Evolutionary conservation across 2,329 filamentous ascomycete species (phyloP).

Genomic region (Colletotrichum navitas): DNA sequence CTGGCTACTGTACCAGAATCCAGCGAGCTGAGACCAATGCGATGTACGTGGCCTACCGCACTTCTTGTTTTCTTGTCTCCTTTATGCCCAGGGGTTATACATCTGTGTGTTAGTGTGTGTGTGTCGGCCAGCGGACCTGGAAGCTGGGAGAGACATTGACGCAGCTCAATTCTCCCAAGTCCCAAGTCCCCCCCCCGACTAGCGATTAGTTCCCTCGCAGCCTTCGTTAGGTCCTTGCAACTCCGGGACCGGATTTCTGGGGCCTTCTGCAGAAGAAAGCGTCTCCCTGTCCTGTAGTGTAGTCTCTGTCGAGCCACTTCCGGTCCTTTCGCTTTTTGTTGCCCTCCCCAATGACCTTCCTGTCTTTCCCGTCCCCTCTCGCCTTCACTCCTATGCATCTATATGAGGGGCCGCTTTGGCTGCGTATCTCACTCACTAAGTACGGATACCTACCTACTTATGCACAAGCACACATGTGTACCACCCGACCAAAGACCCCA

Average conservation of each 20-base stretch:
- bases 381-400: too few relatives aligned
- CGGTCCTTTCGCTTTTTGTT: background rate
- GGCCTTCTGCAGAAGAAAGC: slow-evolving; percentile 26
- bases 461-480: too few relatives aligned
- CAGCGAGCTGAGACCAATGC: background rate
- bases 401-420: too few relatives aligned
- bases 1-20: background rate
- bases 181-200: background rate
- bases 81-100: background rate
- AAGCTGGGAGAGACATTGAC: slow-evolving; percentile 15
- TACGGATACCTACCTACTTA: too few relatives aligned
- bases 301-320: background rate
- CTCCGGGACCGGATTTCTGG: background rate
- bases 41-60: background rate
- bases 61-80: background rate
- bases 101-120: background rate
- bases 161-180: background rate
- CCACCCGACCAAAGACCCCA: background rate
- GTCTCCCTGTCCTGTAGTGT: background rate
- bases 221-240: too few relatives aligned
- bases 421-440: too few relatives aligned
- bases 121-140: background rate
- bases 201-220: background rate
- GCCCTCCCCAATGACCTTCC: background rate
- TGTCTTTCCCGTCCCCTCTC: background rate